These are phyloP conservation scores for Boechera stricta DNA, from an alignment of 345 rosid species.

Conservation along the genomic window DNA sequence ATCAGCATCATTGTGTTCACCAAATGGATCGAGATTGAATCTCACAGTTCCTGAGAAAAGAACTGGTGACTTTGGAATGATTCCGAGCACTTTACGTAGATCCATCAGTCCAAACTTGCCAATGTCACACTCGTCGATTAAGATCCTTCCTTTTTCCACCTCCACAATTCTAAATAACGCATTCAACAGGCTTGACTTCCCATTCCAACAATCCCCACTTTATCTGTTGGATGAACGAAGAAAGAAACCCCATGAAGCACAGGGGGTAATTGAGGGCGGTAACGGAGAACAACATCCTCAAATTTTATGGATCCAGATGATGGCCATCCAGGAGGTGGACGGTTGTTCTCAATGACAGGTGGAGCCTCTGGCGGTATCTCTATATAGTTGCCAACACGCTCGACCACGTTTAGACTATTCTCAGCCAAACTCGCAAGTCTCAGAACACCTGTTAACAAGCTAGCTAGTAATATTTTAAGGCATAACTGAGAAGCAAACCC, in stretches of 20 bases:
- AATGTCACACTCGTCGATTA: slow-evolving; percentile 80
- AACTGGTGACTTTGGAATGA: slow-evolving; percentile 88
- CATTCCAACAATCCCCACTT: slow-evolving; percentile 87
- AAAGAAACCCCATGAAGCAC: slow-evolving; percentile 92
- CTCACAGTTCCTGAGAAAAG: slow-evolving; percentile 88
- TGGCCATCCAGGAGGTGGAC: slow-evolving; percentile 99
- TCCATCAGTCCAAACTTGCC: slow-evolving; percentile 76
- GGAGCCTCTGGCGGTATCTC: slow-evolving; percentile 96
- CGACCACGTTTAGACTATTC: slow-evolving; percentile 94
- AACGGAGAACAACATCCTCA: slow-evolving; percentile 92
- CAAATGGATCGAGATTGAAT: slow-evolving; percentile 78
- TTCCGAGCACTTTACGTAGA: slow-evolving; percentile 75
- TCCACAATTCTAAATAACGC: slow-evolving; percentile 85
- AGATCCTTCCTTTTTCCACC: slow-evolving; percentile 72
- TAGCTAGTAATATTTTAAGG: slow-evolving; percentile 73
- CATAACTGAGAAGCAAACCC: slow-evolving; percentile 98
- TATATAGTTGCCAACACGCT: slow-evolving; percentile 88
- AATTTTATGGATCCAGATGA: slow-evolving; percentile 92
- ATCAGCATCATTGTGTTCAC: slow-evolving; percentile 74
- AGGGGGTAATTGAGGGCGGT: slow-evolving; percentile 93
- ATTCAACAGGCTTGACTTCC: slow-evolving; percentile 87
- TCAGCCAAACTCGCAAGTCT: slow-evolving; percentile 99
- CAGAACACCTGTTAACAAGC: slow-evolving; percentile 82
- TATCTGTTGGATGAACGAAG: slow-evolving; percentile 78
- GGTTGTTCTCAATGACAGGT: slow-evolving; percentile 68